Conservation (phyloP, 192 early-diverging fungal species). For the Piromyces sp. region DNA sequence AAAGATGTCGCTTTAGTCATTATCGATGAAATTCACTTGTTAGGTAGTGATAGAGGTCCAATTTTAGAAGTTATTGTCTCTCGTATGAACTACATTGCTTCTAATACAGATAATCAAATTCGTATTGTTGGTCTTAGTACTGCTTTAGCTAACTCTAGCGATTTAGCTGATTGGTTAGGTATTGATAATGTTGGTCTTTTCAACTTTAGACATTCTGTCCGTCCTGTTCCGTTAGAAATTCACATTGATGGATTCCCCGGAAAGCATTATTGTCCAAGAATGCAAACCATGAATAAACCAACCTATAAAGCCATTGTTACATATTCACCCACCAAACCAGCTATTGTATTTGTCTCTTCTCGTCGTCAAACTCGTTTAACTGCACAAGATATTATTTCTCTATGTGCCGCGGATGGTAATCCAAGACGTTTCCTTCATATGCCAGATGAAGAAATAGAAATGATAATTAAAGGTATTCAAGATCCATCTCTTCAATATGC, state of each 20-base stretch:
- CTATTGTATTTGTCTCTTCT: slow-evolving; percentile 96
- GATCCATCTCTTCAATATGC: slow-evolving; percentile 62
- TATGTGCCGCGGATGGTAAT: slow-evolving; percentile 81
- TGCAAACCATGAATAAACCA: slow-evolving; percentile 98
- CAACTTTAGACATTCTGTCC: slow-evolving; percentile 92
- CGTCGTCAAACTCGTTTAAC: slow-evolving; percentile 91
- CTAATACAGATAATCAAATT: slow-evolving; percentile 50
- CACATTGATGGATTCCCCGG: slow-evolving; percentile 94
- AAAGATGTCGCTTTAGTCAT: slow-evolving; percentile 74
- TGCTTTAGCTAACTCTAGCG: slow-evolving; percentile 86
- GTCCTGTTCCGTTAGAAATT: slow-evolving; percentile 92
- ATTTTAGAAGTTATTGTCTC: slow-evolving; percentile 96
- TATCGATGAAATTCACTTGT: slow-evolving; percentile 95
- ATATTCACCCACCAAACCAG: slow-evolving; percentile 82
- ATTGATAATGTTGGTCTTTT: slow-evolving; percentile 70
- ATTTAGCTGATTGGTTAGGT: slow-evolving; percentile 93
- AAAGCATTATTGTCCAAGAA: slow-evolving; percentile 91
- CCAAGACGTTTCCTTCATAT: slow-evolving; percentile 79
- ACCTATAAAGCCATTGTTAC: slow-evolving; percentile 85
- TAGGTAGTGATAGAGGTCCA: slow-evolving; percentile 91
- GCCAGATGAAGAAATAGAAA: slow-evolving; percentile 59
- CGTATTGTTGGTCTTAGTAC: slow-evolving; percentile 92
- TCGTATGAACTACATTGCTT: slow-evolving; percentile 91
- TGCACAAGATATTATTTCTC: slow-evolving; percentile 85
- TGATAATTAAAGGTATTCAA: slow-evolving; percentile 47